Conservation (phyloP, 768 basidiomycete genomes). For the Rubroboletus satanas region DNA sequence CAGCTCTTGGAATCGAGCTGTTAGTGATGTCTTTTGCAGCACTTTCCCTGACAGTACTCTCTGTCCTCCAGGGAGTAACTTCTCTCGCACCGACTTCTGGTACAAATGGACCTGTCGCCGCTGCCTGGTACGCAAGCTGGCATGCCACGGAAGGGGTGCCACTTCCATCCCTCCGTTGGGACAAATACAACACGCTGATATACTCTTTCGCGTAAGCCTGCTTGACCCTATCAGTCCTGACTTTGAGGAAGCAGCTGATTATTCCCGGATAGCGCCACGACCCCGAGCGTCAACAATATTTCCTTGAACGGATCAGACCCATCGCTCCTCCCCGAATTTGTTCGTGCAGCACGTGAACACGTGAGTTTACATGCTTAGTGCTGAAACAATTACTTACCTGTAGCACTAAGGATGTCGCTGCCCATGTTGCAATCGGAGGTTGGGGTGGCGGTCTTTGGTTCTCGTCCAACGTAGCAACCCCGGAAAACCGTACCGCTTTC, state of each 20-base stretch:
- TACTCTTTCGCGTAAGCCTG: slow-evolving; percentile 61
- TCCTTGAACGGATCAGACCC: slow-evolving; percentile 42
- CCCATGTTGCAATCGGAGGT: slow-evolving; percentile 63
- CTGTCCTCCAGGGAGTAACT: not conserved
- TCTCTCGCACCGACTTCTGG: not conserved
- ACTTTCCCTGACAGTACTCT: slow-evolving; percentile 5
- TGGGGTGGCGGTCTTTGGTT: slow-evolving; percentile 65
- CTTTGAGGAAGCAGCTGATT: not conserved
- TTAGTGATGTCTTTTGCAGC: not conserved
- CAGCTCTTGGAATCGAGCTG: not conserved
- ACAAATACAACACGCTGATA: slow-evolving; percentile 66
- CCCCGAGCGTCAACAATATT: slow-evolving; percentile 30
- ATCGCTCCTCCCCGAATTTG: slow-evolving; percentile 53
- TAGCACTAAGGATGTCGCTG: slow-evolving; percentile 45
- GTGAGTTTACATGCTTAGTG: slow-evolving; percentile 19
- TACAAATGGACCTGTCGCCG: slow-evolving; percentile 32
- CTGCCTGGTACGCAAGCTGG: slow-evolving; percentile 69
- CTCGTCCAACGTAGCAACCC: slow-evolving; percentile 55
- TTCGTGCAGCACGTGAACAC: slow-evolving; percentile 39
- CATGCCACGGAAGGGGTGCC: slow-evolving; percentile 51
- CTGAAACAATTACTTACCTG: not conserved
- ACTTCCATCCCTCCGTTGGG: slow-evolving; percentile 55
- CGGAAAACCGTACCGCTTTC: slow-evolving; percentile 57
- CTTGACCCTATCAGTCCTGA: not conserved
- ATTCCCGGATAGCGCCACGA: slow-evolving; percentile 29